Conservation (phyloP, 2,329 filamentous ascomycete species). For the Cladosporium sp. region DNA sequence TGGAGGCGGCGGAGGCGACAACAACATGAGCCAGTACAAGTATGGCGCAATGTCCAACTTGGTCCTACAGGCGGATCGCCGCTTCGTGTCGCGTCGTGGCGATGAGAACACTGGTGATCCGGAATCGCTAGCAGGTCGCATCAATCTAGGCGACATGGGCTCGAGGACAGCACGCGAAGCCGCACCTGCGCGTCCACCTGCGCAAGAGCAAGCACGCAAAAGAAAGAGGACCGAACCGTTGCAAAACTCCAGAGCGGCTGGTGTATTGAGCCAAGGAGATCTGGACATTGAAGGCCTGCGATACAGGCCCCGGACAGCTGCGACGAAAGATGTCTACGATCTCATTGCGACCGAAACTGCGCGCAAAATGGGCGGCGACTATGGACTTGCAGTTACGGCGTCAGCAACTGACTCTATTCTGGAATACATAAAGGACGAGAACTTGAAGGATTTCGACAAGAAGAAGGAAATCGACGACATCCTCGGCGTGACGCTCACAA, state of each 20-base stretch:
- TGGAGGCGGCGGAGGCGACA: conserved; percentile 30
- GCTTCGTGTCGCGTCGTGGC: conserved; percentile 86
- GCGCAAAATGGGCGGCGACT: conserved; percentile 85
- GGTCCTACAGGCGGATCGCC: conserved; percentile 98
- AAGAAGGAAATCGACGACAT: conserved; percentile 97
- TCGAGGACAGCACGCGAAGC: conserved; percentile 75
- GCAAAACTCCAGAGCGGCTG: conserved; percentile 65
- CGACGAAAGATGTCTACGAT: conserved; percentile 90
- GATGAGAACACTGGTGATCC: conserved; percentile 97
- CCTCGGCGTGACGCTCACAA: conserved; percentile 74
- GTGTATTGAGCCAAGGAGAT: conserved; percentile 81
- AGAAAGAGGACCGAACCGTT: conserved; percentile 73
- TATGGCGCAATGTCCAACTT: conserved; percentile 80
- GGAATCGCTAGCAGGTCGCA: conserved; percentile 90
- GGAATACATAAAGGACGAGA: conserved; percentile 91
- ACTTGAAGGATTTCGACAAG: conserved; percentile 95
- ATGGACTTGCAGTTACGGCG: conserved; percentile 84
- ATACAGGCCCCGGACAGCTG: conserved; percentile 87
- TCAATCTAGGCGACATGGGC: conserved; percentile 95
- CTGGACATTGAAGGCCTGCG: conserved; percentile 85
- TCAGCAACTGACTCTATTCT: conserved; percentile 91
- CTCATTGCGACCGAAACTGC: conserved; percentile 90
- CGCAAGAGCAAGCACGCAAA: conserved; percentile 71
- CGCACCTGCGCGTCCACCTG: conserved; percentile 64
- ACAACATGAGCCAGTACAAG: conserved; percentile 41